These are phyloP conservation scores for Echeveria elegans DNA, from an alignment of 164 flowering plant species.

Conservation along the genomic window DNA sequence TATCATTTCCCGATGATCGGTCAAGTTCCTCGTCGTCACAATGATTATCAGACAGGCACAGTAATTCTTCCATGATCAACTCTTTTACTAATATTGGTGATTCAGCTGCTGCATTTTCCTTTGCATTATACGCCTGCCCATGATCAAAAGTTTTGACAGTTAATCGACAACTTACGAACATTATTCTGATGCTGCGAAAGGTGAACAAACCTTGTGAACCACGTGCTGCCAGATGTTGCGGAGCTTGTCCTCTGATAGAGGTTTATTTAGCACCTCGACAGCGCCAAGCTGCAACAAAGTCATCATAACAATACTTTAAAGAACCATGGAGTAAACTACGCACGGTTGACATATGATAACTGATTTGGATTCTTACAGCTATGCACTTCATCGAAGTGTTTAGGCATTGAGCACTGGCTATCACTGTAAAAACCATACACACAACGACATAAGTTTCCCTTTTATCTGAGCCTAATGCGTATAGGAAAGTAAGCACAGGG, in stretches of 20 bases:
- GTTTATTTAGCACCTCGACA: not conserved
- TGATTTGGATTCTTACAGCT: conserved; percentile 64
- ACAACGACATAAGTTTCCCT: not conserved
- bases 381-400: conserved; percentile 87
- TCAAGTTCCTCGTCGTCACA: conserved; percentile 21
- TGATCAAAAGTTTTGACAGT: conserved; percentile 13
- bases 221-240: not conserved
- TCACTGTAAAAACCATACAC: conserved; percentile 40
- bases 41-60: conserved; percentile 9
- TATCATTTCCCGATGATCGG: conserved; percentile 33
- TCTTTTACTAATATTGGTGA: conserved; percentile 52
- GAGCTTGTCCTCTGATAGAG: not conserved
- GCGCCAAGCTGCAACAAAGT: not conserved
- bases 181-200: not conserved
- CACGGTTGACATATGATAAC: not conserved
- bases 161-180: conserved; percentile 1
- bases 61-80: conserved; percentile 25
- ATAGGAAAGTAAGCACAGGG: not conserved
- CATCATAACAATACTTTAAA: conserved; percentile 19
- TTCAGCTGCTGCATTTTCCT: conserved; percentile 27
- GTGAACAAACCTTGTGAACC: conserved; percentile 46
- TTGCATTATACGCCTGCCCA: conserved; percentile 71
- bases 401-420: conserved; percentile 52
- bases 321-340: too few species aligned
- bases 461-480: not conserved